Conservation (phyloP, 2,329 filamentous ascomycete genomes). For the Rhynchosporium agropyri region DNA sequence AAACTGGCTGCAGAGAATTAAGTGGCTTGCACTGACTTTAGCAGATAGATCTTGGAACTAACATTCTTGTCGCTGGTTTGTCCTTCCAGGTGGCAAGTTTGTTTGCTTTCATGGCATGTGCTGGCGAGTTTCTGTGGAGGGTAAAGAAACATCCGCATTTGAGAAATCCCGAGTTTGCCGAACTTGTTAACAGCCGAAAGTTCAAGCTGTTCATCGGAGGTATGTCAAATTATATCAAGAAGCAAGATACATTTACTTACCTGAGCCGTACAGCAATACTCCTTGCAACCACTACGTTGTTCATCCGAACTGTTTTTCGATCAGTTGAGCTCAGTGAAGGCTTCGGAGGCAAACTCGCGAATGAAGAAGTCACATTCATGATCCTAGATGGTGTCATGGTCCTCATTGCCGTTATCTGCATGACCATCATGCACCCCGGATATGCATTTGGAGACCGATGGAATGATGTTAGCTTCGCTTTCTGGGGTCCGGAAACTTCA, state of each 20-base stretch:
- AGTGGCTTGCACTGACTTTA: background rate
- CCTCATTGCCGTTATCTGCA: constrained; percentile 36
- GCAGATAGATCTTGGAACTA: constrained; percentile 48
- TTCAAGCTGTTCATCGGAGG: background rate
- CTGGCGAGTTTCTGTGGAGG: constrained; percentile 25
- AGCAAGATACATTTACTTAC: background rate
- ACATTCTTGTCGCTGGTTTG: constrained; percentile 61
- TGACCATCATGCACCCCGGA: constrained; percentile 42
- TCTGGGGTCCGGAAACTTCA: too few species aligned
- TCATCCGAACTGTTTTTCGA: constrained; percentile 59
- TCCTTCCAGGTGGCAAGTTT: constrained; percentile 57
- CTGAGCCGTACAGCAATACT: background rate
- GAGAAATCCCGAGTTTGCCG: constrained; percentile 17
- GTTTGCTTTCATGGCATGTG: constrained; percentile 38
- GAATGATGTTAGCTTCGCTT: too few species aligned
- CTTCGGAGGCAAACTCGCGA: constrained; percentile 53
- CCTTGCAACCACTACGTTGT: constrained; percentile 55
- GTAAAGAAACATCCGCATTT: constrained; percentile 12
- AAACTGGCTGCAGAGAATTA: background rate
- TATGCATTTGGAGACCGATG: too few species aligned
- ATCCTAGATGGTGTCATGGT: constrained; percentile 48
- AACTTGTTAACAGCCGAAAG: constrained; percentile 18
- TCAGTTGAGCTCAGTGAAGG: constrained; percentile 58
- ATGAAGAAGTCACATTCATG: constrained; percentile 49
- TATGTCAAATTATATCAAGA: background rate